These are phyloP conservation scores for Botryotinia calthae DNA, from an alignment of 2,329 filamentous ascomycete genomes.

Conservation along the genomic window DNA sequence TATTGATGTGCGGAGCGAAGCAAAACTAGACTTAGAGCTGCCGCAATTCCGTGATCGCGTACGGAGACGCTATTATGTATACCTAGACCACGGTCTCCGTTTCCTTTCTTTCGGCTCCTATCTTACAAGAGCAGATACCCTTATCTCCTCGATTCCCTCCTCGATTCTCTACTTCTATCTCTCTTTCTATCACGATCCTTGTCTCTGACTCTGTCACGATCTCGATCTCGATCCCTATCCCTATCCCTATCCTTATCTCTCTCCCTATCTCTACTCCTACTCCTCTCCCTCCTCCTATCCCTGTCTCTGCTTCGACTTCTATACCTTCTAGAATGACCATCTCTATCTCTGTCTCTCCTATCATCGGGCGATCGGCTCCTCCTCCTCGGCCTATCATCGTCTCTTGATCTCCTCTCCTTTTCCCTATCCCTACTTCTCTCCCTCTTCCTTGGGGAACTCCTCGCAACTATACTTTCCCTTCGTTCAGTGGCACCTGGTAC, in stretches of 20 bases:
- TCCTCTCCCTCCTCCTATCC: conserved; percentile 24
- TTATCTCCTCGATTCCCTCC: conserved; percentile 27
- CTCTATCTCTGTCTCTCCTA: conserved; percentile 19
- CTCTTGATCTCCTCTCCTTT: conserved; percentile 20
- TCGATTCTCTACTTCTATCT: conserved; percentile 29
- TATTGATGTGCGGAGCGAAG: not conserved
- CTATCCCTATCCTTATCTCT: conserved; percentile 10
- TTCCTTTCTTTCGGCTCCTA: not conserved
- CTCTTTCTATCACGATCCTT: conserved; percentile 29
- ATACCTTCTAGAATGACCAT: conserved; percentile 22
- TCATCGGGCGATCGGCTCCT: conserved; percentile 23
- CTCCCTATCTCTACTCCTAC: conserved; percentile 21
- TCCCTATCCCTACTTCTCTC: conserved; percentile 33
- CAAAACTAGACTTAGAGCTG: not conserved
- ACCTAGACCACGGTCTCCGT: not conserved
- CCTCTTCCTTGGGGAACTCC: conserved; percentile 30
- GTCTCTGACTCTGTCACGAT: conserved; percentile 10
- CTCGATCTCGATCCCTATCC: not conserved
- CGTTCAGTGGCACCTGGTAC: conserved; percentile 34
- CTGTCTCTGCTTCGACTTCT: conserved; percentile 28
- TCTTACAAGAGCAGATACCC: not conserved
- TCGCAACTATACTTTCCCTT: conserved; percentile 28
- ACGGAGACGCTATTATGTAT: not conserved
- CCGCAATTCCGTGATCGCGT: no score
- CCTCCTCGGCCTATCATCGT: conserved; percentile 24